Percentiles rank a stretch among this genome's conserved stretches.
Evolutionary conservation across 768 basidiomycete species (phyloP).

Genomic region (Naganishia antarctica): DNA sequence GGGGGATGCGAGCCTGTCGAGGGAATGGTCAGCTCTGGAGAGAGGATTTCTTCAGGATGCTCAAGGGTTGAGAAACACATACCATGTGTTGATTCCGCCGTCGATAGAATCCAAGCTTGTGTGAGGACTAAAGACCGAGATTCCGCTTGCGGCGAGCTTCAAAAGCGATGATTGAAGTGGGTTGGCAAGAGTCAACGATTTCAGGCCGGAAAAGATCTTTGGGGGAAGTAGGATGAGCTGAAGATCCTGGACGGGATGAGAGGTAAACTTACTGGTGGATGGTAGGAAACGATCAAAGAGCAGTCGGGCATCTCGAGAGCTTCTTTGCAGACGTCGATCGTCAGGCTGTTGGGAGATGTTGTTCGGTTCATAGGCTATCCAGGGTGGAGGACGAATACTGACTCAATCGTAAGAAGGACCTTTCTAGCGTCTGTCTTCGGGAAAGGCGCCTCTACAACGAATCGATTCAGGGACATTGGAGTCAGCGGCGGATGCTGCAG

Average conservation of each 20-base stretch:
- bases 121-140: constrained; percentile 83
- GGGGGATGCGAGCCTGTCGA: constrained; percentile 38
- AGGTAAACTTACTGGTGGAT: constrained; percentile 53
- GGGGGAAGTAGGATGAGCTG: constrained; percentile 1
- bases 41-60: no score
- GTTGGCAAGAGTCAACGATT: constrained; percentile 68
- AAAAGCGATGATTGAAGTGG: constrained; percentile 76
- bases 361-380: constrained; percentile 19
- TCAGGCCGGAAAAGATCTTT: constrained; percentile 64
- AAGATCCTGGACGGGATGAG: neutral
- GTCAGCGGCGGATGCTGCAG: neutral
- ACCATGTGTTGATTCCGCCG: constrained; percentile 87
- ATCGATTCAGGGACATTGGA: neutral
- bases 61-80: constrained; percentile 2
- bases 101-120: constrained; percentile 77
- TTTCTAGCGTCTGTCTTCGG: constrained; percentile 53
- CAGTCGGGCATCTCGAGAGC: constrained; percentile 39
- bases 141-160: constrained; percentile 70
- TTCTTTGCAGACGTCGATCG: constrained; percentile 48
- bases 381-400: constrained; percentile 22
- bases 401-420: constrained; percentile 70
- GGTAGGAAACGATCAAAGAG: constrained; percentile 43
- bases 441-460: constrained; percentile 40
- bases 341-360: constrained; percentile 46
- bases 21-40: neutral